A percentile compares a stretch with the other conserved stretches of the same genome.
Conservation (phyloP, 164 flowering plant species). For the Dillenia suffruticosa region DNA sequence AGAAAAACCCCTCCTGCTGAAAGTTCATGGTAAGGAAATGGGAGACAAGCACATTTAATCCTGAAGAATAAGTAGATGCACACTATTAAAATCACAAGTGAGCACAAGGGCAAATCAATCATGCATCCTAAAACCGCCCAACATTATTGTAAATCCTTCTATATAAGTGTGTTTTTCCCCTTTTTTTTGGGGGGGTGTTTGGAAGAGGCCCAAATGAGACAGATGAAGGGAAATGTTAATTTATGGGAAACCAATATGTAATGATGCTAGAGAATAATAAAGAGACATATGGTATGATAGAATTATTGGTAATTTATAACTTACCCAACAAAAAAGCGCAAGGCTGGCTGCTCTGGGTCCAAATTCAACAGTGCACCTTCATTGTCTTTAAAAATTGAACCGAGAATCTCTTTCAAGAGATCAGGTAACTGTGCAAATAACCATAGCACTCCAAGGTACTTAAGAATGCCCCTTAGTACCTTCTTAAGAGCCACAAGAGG, state of each 20-base stretch:
- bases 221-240: too few species aligned
- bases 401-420: conserved; percentile 85
- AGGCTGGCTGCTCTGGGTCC: conserved; percentile 99
- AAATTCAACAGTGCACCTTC: conserved; percentile 94
- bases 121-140: too few species aligned
- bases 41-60: too few species aligned
- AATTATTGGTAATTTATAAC: not conserved
- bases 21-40: too few species aligned
- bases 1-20: too few species aligned
- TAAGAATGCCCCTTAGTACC: conserved; percentile 90
- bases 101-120: not conserved
- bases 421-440: conserved; percentile 96
- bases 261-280: too few species aligned
- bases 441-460: conserved; percentile 98
- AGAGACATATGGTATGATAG: too few species aligned
- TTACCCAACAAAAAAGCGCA: conserved; percentile 99
- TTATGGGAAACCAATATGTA: too few species aligned
- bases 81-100: not conserved
- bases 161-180: too few species aligned
- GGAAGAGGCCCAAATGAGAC: not conserved
- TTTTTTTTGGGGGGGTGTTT: too few species aligned
- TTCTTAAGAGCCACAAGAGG: conserved; percentile 98
- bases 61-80: too few species aligned
- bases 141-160: too few species aligned
- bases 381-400: conserved; percentile 86